phyloP scores from a whole-genome alignment of 495 filamentous ascomycete species.

The Rhypophila decipiens region DNA sequence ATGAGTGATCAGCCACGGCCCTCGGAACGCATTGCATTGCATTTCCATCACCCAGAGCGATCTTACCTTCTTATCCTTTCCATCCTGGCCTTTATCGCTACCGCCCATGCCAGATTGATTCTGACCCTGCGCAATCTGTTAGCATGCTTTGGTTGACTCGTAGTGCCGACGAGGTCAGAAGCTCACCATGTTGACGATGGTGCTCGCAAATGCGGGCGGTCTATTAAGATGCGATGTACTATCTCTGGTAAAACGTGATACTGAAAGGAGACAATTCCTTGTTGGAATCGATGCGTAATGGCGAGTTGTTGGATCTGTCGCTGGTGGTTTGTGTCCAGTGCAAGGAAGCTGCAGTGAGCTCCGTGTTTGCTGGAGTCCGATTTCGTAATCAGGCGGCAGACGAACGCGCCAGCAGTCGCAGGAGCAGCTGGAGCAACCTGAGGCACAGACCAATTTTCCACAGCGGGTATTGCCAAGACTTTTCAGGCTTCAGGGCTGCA shows the following conservation, averaged over 20 bases:
- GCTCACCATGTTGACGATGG: conserved; percentile 22
- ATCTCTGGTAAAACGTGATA: too few relatives aligned
- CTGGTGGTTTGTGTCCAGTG: background rate
- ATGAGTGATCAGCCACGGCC: conserved; percentile 12
- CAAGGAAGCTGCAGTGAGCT: background rate
- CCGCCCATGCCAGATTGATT: conserved; percentile 83
- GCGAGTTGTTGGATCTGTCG: background rate
- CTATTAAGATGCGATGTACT: too few relatives aligned
- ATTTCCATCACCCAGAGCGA: conserved; percentile 2
- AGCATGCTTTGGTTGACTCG: conserved; percentile 7
- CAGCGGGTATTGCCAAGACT: too few relatives aligned
- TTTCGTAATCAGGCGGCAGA: conserved; percentile 18
- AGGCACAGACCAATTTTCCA: background rate
- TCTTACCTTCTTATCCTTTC: conserved; percentile 91
- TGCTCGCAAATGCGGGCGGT: background rate
- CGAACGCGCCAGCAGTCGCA: background rate
- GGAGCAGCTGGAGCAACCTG: background rate
- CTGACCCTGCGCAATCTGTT: conserved; percentile 59
- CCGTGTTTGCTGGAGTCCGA: background rate
- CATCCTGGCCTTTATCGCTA: conserved; percentile 72
- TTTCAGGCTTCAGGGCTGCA: background rate
- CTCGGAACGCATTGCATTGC: too few relatives aligned
- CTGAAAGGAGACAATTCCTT: too few relatives aligned
- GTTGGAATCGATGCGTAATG: background rate
- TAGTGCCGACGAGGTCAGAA: background rate